phyloP scores from a whole-genome alignment of 768 basidiomycete species.

The Trametes cingulata region DNA sequence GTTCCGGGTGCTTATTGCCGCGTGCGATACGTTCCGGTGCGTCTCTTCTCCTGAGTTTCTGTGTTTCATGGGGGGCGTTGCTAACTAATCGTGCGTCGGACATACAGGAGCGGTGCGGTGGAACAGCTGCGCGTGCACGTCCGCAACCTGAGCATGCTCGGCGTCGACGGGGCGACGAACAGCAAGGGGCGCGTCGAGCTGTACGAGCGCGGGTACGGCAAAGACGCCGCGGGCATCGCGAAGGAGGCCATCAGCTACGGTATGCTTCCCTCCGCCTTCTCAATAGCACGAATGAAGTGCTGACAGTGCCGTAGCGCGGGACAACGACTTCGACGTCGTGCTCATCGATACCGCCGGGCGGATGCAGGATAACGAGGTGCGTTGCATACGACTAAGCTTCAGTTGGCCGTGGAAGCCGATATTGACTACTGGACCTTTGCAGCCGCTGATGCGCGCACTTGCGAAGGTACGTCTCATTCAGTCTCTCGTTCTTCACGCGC shows the following conservation, averaged over 20 bases:
- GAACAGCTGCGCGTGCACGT: constrained; percentile 98
- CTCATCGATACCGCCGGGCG: constrained; percentile 97
- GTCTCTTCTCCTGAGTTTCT: constrained; percentile 21
- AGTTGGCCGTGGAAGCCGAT: too few relatives aligned
- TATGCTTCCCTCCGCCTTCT: constrained; percentile 34
- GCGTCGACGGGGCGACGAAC: constrained; percentile 60
- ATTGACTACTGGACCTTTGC: background rate
- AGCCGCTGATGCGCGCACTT: constrained; percentile 98
- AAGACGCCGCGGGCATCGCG: constrained; percentile 98
- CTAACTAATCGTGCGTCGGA: too few relatives aligned
- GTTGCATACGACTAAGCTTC: constrained; percentile 16
- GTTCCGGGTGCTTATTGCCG: constrained; percentile 90
- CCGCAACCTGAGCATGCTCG: constrained; percentile 86
- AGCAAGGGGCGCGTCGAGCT: constrained; percentile 85
- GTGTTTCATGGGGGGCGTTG: too few relatives aligned
- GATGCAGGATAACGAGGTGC: constrained; percentile 98
- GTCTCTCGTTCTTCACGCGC: too few relatives aligned
- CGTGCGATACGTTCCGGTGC: constrained; percentile 95
- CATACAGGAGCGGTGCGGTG: constrained; percentile 86
- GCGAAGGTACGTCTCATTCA: constrained; percentile 64
- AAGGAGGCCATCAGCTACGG: constrained; percentile 93
- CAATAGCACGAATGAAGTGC: background rate
- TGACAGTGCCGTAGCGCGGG: constrained; percentile 57
- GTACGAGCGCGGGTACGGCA: constrained; percentile 96
- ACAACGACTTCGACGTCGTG: constrained; percentile 93